Conservation (phyloP, 2,329 filamentous ascomycete genomes). For the Colletotrichum horii region DNA sequence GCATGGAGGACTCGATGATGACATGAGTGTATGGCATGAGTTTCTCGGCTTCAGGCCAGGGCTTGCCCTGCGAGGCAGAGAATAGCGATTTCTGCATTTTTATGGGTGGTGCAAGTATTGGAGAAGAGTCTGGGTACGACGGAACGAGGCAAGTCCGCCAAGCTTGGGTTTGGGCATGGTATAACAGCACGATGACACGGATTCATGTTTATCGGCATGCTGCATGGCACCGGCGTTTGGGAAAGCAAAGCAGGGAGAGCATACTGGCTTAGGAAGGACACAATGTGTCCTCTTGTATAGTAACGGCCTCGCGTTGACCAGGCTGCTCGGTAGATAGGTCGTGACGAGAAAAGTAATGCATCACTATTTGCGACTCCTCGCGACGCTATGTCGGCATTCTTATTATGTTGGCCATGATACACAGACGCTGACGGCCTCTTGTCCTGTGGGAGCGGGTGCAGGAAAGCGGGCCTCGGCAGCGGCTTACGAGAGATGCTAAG, state of each 20-base stretch:
- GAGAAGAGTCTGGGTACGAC: constrained; percentile 1
- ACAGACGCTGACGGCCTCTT: not conserved
- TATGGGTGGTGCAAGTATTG: not conserved
- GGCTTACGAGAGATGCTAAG: not conserved
- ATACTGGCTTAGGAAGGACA: constrained; percentile 17
- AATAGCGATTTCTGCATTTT: not conserved
- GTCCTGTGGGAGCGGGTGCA: not conserved
- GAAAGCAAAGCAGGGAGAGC: constrained; percentile 19
- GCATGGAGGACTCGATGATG: constrained; percentile 71
- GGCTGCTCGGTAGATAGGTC: not conserved
- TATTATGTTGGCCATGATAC: not conserved
- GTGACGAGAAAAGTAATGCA: not conserved
- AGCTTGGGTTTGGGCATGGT: constrained; percentile 6
- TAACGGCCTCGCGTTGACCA: not conserved
- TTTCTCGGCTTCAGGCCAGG: not conserved
- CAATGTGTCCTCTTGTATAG: constrained; percentile 7
- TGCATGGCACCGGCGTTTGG: constrained; percentile 40
- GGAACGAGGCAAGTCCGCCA: constrained; percentile 11
- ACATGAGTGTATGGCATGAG: constrained; percentile 40
- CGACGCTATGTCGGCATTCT: not conserved
- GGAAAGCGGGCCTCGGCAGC: not conserved
- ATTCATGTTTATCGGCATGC: constrained; percentile 26
- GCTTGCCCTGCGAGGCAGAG: not conserved
- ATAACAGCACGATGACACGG: constrained; percentile 20
- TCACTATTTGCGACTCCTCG: not conserved